Percentiles rank a stretch among this genome's conserved stretches.
Evolutionary conservation across 371 early-diverging fungal genomes (phyloP).

Genomic region (Mortierella polycephala): DNA sequence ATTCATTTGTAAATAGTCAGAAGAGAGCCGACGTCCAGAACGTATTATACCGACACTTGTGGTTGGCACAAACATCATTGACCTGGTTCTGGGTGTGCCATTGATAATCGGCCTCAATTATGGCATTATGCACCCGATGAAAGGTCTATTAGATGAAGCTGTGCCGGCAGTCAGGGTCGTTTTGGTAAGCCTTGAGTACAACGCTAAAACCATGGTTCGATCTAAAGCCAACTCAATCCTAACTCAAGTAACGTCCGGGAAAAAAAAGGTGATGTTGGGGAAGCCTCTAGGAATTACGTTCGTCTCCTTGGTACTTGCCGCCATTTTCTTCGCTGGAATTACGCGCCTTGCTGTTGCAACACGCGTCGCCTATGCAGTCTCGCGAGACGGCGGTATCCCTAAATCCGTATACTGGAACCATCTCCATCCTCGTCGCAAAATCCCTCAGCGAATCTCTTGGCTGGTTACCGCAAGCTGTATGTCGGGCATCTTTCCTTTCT

Average conservation of each 20-base stretch:
- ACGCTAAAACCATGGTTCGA: too few species aligned
- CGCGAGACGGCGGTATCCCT: conserved; percentile 38
- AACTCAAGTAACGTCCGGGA: neutral
- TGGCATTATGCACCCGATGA: conserved; percentile 26
- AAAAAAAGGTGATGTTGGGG: conserved; percentile 16
- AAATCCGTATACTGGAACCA: conserved; percentile 41
- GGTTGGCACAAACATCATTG: conserved; percentile 1
- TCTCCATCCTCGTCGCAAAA: conserved; percentile 23
- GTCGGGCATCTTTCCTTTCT: conserved; percentile 39
- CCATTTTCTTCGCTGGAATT: conserved; percentile 36
- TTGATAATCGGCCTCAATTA: conserved; percentile 31
- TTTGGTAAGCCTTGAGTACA: conserved; percentile 10
- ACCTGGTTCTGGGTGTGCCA: conserved; percentile 22
- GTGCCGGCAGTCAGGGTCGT: conserved; percentile 32
- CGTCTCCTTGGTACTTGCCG: conserved; percentile 18
- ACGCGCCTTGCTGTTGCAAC: conserved; percentile 25
- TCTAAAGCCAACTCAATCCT: too few species aligned
- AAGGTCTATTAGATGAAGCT: conserved; percentile 35
- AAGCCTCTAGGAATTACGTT: conserved; percentile 6
- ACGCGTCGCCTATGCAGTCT: conserved; percentile 34
- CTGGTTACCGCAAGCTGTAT: conserved; percentile 20
- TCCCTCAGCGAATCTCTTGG: conserved; percentile 41
- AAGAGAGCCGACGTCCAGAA: conserved; percentile 34
- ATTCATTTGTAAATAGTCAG: conserved; percentile 14
- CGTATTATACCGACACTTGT: conserved; percentile 20